Evolutionary conservation across 495 filamentous ascomycete species (phyloP).

Genomic region (Aspergillus diversus): DNA sequence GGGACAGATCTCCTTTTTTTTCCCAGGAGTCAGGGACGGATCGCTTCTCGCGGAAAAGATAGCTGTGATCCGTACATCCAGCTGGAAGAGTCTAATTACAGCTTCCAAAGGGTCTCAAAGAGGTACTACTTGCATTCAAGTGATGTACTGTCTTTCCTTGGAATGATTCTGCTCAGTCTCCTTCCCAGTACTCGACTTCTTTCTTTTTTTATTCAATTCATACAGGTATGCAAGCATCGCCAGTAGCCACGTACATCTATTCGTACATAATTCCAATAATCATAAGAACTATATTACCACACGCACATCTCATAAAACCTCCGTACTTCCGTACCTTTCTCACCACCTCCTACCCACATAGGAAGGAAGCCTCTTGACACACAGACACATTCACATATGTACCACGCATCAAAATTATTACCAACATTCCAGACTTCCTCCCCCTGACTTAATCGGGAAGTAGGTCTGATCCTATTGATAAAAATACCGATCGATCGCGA

Average conservation of each 20-base stretch:
- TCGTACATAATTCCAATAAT: background rate
- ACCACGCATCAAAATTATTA: background rate
- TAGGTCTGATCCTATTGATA: background rate
- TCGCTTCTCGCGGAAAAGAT: slow-evolving; percentile 3
- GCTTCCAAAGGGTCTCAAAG: background rate
- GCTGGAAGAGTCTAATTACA: background rate
- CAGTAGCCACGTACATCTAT: background rate
- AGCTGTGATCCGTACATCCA: slow-evolving; percentile 1
- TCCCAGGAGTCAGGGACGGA: background rate
- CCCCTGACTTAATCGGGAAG: background rate
- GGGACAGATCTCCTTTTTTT: background rate
- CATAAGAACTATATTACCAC: background rate
- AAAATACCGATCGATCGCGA: slow-evolving; percentile 13
- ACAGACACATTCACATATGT: slow-evolving; percentile 1
- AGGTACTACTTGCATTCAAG: background rate
- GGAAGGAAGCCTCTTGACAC: background rate
- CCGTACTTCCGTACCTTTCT: background rate
- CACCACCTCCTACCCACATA: background rate
- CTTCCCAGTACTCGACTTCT: background rate
- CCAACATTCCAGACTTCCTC: slow-evolving; percentile 4
- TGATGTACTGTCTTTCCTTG: too few species aligned
- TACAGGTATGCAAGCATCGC: too few species aligned
- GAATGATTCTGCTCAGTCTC: background rate
- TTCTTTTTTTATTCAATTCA: too few species aligned
- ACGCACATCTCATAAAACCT: background rate